Conservation (phyloP, 495 filamentous ascomycete species). For the Aspergillus hancockii region DNA sequence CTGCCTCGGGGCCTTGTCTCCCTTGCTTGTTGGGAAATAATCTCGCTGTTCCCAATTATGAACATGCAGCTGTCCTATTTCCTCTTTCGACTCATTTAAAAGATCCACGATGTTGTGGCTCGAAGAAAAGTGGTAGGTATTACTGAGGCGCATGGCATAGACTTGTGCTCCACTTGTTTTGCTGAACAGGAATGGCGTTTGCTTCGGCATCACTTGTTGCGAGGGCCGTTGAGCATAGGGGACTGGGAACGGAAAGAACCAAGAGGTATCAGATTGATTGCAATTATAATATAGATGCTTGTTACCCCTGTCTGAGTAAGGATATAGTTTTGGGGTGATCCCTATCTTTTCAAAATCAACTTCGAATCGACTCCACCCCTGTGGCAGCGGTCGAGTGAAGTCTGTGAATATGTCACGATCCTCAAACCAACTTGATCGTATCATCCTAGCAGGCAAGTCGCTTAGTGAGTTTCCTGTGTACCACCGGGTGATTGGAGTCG, state of each 20-base stretch:
- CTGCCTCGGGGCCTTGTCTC: background rate
- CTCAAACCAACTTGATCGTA: conserved; percentile 16
- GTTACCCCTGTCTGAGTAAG: background rate
- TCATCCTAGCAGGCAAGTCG: background rate
- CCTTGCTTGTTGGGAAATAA: background rate
- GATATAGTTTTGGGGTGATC: background rate
- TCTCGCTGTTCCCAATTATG: background rate
- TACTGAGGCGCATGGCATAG: background rate
- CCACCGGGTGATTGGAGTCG: conserved; percentile 25
- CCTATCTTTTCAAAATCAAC: background rate
- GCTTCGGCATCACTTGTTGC: conserved; percentile 3
- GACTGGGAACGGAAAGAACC: background rate
- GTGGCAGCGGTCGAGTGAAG: conserved; percentile 13
- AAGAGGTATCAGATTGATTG: background rate
- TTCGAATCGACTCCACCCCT: conserved; percentile 21
- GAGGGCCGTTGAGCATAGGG: background rate
- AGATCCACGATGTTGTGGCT: background rate
- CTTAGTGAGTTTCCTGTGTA: conserved; percentile 12
- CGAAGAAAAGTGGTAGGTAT: background rate
- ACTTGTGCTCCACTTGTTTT: conserved; percentile 18
- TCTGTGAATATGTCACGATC: conserved; percentile 17
- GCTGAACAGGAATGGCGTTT: conserved; percentile 28
- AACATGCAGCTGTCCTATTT: background rate
- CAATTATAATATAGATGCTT: background rate
- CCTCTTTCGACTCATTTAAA: background rate